Evolutionary conservation across 2,329 filamentous ascomycete species (phyloP).

Genomic region (Claviceps citrina): DNA sequence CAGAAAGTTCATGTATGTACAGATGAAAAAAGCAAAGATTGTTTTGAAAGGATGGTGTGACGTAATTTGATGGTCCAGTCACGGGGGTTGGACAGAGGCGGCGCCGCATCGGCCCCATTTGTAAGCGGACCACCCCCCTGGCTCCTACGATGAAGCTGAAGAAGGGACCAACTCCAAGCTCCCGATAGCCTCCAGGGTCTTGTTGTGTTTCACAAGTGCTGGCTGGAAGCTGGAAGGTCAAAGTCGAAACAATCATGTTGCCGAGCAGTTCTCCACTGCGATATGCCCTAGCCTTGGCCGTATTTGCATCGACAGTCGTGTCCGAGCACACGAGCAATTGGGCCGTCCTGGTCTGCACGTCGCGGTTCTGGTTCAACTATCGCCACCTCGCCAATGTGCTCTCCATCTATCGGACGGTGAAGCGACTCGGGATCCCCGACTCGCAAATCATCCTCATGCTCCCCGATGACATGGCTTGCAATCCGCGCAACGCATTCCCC

Average conservation of each 20-base stretch:
- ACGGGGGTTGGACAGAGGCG: no score
- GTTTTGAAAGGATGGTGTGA: no score
- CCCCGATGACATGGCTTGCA: constrained; percentile 99
- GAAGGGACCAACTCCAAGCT: background rate
- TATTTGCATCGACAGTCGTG: constrained; percentile 31
- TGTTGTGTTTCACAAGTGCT: background rate
- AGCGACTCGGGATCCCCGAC: constrained; percentile 92
- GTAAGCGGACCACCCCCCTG: constrained; percentile 1
- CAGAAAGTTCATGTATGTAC: background rate
- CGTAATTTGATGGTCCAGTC: no score
- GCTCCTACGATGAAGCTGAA: no score
- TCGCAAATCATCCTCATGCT: constrained; percentile 99
- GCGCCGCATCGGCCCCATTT: background rate
- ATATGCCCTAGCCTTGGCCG: constrained; percentile 28
- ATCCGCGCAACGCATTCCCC: constrained; percentile 93
- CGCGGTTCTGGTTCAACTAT: constrained; percentile 99
- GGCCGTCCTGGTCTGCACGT: constrained; percentile 97
- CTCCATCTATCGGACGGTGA: constrained; percentile 93
- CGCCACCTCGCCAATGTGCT: constrained; percentile 94
- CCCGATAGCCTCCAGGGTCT: background rate
- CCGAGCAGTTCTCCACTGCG: constrained; percentile 29
- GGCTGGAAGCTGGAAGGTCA: background rate
- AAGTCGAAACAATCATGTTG: constrained; percentile 25
- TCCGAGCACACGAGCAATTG: constrained; percentile 93
- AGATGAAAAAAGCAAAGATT: background rate